phyloP scores from a whole-genome alignment of 2,329 filamentous ascomycete species.

The Penicillium sp. region DNA sequence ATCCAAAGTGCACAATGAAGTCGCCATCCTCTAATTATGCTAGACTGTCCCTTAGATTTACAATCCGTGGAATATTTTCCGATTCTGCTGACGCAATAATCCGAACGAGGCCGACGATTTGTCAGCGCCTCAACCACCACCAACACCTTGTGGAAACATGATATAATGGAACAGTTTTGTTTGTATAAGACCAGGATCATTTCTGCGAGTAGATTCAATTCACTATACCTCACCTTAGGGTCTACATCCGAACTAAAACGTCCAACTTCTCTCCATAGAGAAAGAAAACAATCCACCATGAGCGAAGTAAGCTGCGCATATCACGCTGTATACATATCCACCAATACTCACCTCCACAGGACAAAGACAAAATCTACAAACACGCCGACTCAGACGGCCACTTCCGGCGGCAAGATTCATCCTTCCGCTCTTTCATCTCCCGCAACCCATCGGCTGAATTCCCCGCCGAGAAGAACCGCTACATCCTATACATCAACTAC shows the following conservation, averaged over 20 bases:
- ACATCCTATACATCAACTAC: constrained; percentile 64
- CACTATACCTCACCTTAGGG: too few species aligned
- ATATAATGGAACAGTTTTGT: too few species aligned
- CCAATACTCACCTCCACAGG: background rate
- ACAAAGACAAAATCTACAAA: constrained; percentile 30
- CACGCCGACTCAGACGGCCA: constrained; percentile 53
- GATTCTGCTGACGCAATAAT: too few species aligned
- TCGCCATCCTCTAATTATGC: background rate
- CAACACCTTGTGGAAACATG: too few species aligned
- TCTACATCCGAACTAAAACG: too few species aligned
- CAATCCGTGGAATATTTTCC: too few species aligned
- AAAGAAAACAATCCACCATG: too few species aligned
- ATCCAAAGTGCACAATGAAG: constrained; percentile 8
- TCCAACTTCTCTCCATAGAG: too few species aligned
- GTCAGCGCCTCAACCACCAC: constrained; percentile 4
- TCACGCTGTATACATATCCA: background rate
- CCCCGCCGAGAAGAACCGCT: constrained; percentile 63
- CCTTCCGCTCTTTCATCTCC: constrained; percentile 62
- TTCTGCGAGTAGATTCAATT: too few species aligned
- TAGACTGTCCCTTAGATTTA: too few species aligned
- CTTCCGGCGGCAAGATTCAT: constrained; percentile 58
- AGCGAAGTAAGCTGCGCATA: constrained; percentile 12
- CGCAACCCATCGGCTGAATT: constrained; percentile 56
- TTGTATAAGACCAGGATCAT: too few species aligned
- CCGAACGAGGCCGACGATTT: constrained; percentile 11